A percentile compares a stretch with the other conserved stretches of the same genome.
Evolutionary conservation across 208 protist genomes (phyloP).

Genomic region (Leishmania tarentolae): DNA sequence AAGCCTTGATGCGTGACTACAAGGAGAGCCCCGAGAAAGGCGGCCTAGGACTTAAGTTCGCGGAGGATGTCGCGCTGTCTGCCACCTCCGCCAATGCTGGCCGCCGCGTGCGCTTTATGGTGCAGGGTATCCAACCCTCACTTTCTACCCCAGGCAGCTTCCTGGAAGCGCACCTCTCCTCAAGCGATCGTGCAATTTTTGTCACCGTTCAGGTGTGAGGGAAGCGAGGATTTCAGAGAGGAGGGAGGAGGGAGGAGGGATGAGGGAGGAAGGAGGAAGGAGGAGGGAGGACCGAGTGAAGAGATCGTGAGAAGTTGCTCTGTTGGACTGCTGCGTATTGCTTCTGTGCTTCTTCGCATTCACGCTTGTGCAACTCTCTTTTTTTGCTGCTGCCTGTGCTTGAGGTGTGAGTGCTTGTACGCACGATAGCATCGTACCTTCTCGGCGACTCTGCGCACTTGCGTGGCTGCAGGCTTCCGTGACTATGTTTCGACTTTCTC

Average conservation of each 20-base stretch:
- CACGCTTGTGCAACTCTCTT: constrained; percentile 4
- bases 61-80: background rate
- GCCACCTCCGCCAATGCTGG: background rate
- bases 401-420: background rate
- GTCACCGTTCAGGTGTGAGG: constrained; percentile 41
- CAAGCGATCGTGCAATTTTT: constrained; percentile 65
- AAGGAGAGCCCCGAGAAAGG: constrained; percentile 4
- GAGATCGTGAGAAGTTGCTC: background rate
- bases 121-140: constrained; percentile 62
- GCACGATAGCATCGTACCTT: background rate
- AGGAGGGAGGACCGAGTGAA: background rate
- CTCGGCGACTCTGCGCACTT: background rate
- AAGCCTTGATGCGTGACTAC: constrained; percentile 27
- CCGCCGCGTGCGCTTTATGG: constrained; percentile 49
- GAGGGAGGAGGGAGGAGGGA: background rate
- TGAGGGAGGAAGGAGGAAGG: no score
- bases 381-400: constrained; percentile 12
- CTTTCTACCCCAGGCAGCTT: constrained; percentile 57
- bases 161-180: constrained; percentile 57
- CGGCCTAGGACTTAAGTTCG: constrained; percentile 1
- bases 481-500: background rate
- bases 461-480: background rate
- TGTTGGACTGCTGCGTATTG: background rate
- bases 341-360: background rate
- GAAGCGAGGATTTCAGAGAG: background rate